Evolutionary conservation across 2,329 filamentous ascomycete genomes (phyloP), one percentile per base, ranked within the genome.

Genomic region (Clarireedia sp.): DNA sequence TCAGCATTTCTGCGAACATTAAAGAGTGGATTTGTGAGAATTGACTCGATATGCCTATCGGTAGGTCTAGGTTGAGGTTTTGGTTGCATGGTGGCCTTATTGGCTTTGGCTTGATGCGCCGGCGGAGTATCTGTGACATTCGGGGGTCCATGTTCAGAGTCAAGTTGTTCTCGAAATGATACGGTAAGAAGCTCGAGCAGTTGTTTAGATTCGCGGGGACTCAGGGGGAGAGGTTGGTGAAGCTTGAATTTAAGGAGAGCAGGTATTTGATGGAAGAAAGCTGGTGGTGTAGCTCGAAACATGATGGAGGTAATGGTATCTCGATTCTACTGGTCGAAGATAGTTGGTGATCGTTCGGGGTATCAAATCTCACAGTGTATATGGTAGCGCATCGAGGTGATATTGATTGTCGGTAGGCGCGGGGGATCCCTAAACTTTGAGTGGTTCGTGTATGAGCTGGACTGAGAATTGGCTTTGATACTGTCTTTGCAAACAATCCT

Each of bases 161-260:
- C 82, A 43, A 87, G 75, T 57, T 85, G 81, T 49, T 76, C 73
- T 61, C 81, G 76, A 67, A 87, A 87, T 12, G 82, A 85, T 41
- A 74, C 76, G 21, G 81, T 85, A 60, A 87, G 75, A 19, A 82
- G 73, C 52, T 73, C 75, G 41, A 86, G 75, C 7, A 87, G 72
- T 62, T 81, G 77, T 59, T 80, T 73, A 16, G 78, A 82, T 63
- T 86, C 80, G 56, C 75, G 75, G 4, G 75, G 72, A 24, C 75
- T 80, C 16, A 83, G 72, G 23, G 82, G 77, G 3, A 78, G 29
- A 73, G 68, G 48, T 43, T 71, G 72, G 61, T 78, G 75, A 41
- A 86, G 74, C 65, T 78, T 82, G 46, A 66, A 59, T 54, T 60
- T 63, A 21, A 62, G 56, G 3, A 69, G 55, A 24, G 75, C 73